phyloP scores from a whole-genome alignment of 495 filamentous ascomycete species.

The Parathielavia appendiculata region DNA sequence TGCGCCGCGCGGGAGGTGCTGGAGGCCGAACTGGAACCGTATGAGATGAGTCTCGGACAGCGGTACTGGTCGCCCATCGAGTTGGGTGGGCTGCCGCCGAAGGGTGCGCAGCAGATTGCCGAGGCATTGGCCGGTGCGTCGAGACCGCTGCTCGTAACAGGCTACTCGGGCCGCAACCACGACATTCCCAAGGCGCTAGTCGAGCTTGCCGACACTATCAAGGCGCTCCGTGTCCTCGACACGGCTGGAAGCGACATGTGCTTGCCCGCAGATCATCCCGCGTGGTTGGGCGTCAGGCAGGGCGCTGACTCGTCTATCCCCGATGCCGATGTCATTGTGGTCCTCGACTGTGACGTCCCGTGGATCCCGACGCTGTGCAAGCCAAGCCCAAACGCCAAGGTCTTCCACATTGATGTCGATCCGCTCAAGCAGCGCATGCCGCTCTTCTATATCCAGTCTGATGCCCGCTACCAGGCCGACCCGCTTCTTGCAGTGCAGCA shows the following conservation, averaged over 20 bases:
- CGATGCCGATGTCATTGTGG: conserved; percentile 77
- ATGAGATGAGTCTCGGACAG: conserved; percentile 62
- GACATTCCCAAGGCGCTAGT: conserved; percentile 67
- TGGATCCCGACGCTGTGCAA: conserved; percentile 61
- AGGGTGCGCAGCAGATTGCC: conserved; percentile 62
- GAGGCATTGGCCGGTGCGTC: conserved; percentile 67
- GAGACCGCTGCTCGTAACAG: conserved; percentile 73
- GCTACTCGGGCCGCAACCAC: conserved; percentile 75
- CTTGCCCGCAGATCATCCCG: conserved; percentile 75
- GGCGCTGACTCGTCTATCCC: conserved; percentile 69
- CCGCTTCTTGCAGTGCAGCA: conserved; percentile 66
- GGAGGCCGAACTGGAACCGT: conserved; percentile 85
- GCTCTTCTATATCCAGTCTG: conserved; percentile 69
- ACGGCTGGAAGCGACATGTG: conserved; percentile 93
- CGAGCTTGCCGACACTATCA: conserved; percentile 67
- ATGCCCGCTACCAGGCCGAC: conserved; percentile 71
- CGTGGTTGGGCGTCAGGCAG: conserved; percentile 67
- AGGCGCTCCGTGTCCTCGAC: conserved; percentile 81
- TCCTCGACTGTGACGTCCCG: conserved; percentile 76
- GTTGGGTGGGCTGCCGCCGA: conserved; percentile 64
- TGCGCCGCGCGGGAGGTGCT: conserved; percentile 81
- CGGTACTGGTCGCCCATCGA: conserved; percentile 78
- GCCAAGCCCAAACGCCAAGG: conserved; percentile 54
- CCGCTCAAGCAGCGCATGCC: conserved; percentile 86
- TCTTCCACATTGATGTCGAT: conserved; percentile 83